Conservation (phyloP, 177 flowering plant genomes). For the Tripterygium wilfordii region DNA sequence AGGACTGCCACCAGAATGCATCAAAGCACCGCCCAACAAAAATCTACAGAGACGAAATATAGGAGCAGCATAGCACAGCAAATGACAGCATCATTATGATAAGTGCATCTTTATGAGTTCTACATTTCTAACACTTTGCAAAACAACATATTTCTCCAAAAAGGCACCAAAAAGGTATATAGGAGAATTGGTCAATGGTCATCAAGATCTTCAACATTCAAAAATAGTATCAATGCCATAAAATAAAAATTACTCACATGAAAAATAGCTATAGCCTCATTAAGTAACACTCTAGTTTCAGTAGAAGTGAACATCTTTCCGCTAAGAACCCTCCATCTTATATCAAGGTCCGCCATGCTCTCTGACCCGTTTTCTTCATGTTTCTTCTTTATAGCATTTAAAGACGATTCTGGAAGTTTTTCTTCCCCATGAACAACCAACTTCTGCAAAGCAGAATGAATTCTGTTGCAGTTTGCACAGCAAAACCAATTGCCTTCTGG, state of each 20-base stretch:
- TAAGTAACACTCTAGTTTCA: constrained; percentile 43
- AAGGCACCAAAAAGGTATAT: too few species aligned
- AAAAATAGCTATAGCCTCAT: constrained; percentile 64
- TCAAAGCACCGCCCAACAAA: too few species aligned
- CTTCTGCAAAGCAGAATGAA: constrained; percentile 46
- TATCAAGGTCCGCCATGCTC: constrained; percentile 25
- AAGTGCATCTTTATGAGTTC: too few species aligned
- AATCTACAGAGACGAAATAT: too few species aligned
- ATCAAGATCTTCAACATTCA: not conserved
- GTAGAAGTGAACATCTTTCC: constrained; percentile 40
- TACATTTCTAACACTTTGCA: too few species aligned
- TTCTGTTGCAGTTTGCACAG: constrained; percentile 40
- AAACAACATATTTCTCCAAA: too few species aligned
- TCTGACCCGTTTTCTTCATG: constrained; percentile 17
- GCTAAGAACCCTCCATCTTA: constrained; percentile 74
- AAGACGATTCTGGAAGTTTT: constrained; percentile 41
- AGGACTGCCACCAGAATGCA: too few species aligned
- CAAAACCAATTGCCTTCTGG: constrained; percentile 93
- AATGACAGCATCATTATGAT: too few species aligned
- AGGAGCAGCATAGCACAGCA: too few species aligned
- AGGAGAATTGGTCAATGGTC: too few species aligned
- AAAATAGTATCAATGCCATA: not conserved
- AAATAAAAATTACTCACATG: constrained; percentile 43
- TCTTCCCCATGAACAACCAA: constrained; percentile 46
- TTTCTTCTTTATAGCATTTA: constrained; percentile 42